phyloP scores from a whole-genome alignment of 805 yeast genomes.

The Yamadazyma endophytica region DNA sequence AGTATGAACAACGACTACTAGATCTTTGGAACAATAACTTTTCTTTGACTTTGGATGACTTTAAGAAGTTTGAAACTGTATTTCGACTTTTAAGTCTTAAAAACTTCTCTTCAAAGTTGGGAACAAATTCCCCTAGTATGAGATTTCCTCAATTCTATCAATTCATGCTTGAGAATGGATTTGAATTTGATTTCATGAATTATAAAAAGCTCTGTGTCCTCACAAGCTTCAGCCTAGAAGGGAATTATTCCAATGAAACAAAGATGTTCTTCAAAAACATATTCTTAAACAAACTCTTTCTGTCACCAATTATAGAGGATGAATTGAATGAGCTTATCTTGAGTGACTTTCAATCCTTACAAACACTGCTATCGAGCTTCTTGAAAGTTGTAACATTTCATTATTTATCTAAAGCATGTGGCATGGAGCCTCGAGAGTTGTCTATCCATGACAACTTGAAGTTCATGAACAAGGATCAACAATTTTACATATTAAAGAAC shows the following conservation, averaged over 20 bases:
- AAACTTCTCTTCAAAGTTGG: conserved; percentile 7
- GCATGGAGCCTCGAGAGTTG: not conserved
- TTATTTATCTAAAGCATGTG: not conserved
- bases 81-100: conserved; percentile 6
- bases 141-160: conserved; percentile 22
- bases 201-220: not conserved
- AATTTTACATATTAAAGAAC: not conserved
- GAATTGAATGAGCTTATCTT: not conserved
- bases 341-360: not conserved
- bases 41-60: conserved; percentile 7
- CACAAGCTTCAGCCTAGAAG: not conserved
- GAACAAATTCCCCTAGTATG: conserved; percentile 21
- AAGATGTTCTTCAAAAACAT: not conserved
- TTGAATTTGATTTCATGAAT: not conserved
- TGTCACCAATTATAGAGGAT: not conserved
- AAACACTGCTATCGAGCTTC: not conserved
- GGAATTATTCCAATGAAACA: not conserved
- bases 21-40: conserved; percentile 16
- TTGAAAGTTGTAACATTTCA: not conserved
- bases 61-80: conserved; percentile 17
- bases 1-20: not conserved
- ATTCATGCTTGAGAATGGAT: conserved; percentile 6
- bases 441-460: no score
- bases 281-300: no score
- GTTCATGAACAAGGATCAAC: not conserved